Base-by-base conservation (phyloP, 164 flowering plant genomes). In the Euptelea pleiosperma region DNA sequence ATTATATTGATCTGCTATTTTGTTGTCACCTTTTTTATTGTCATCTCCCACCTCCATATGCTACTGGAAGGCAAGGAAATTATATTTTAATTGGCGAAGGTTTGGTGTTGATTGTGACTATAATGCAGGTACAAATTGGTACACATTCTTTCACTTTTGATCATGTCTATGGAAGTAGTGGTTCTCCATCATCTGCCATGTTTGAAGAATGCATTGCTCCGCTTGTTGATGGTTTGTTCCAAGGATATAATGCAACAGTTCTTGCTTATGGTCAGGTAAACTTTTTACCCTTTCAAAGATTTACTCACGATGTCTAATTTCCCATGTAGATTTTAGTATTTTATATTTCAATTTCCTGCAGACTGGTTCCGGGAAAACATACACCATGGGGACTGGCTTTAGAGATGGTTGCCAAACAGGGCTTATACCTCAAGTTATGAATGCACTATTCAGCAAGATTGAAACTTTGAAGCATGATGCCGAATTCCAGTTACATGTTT, bases 221-320 rank as follows among this genome's bases (percentile, higher is more conserved):
- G 30, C 91, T 91, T 25, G 96, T 94, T 59, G 96, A 94, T 60
- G 97, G 96, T 33, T 70, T 94, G 55, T 94, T 94, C 61, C 99
- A 94, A 76, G 99, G 99, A 68, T 94, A 91, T 70, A 94, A 91
- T 78, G 99, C 98, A n/a, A 94, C 99, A 26, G 97, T 94, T 69
- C 96, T 91, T 52, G 98, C 99, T 36, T 94, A 91, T 73, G 99
- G 98, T 48, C 99, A 94, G 94, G 99, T 94, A 63, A 63, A 61
- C 16, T 25, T 50, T 54, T 52, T 6, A 4, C 3, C n/a, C 8
- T 14, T 36, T n/a, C 36, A 35, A 3, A 25, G 19, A 36, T 12
- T 8, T 3, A 8, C 25, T 34, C 16, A 8, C 34, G 29, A 6
- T 26, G 10, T 14, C 9, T 63, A 14, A 18, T 34, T 19, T 11